Evolutionary conservation across 331 rosid genomes (phyloP), one percentile per base, ranked within the genome.

Genomic region (Arachis monticola): DNA sequence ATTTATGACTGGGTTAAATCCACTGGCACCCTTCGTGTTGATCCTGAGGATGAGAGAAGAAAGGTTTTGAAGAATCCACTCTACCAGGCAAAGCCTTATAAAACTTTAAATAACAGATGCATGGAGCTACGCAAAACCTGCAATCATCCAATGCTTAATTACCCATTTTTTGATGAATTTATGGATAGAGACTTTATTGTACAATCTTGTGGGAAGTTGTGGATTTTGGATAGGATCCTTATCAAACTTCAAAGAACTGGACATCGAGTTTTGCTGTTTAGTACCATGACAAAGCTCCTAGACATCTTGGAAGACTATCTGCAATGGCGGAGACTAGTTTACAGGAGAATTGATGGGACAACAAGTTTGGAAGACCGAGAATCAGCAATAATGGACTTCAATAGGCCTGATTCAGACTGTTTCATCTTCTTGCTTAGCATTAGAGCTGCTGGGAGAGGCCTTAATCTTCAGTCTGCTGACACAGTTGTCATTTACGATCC

Each of bases 371-470:
- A 94, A 79, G 99, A 94, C 79, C 99, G 99, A 66, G 99, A 94
- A 80, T 90, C 97, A 11, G 97, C 99, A 69, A 94, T 94, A 77
- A 96, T 94, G 73, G 99, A 92, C 77, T 94, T 94, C 52, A 94
- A 94, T 81, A 82, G 93, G 77, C 85, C 92, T 63, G 76, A 17
- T 81, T 88, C 99, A 3, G 92, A 88, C 69, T 86, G 91, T 72
- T 94, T 94, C 85, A 94, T 94, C 87, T 94, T 94, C 92, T 82
- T 94, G 92, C 97, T 92, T 53, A 94, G 99, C 66, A 94, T 94
- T 73, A 91, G 99, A 60, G 99, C 99, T 17, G 99, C 99, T 69
- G 99, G 99, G 72, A 87, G 99, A 73, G 99, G 99, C 85, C 99
- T 94, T 86, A 94, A 94, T 77, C 99, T 94, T 75, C 99, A 94